phyloP scores from a whole-genome alignment of 768 basidiomycete species.

The Lactarius psammicola region DNA sequence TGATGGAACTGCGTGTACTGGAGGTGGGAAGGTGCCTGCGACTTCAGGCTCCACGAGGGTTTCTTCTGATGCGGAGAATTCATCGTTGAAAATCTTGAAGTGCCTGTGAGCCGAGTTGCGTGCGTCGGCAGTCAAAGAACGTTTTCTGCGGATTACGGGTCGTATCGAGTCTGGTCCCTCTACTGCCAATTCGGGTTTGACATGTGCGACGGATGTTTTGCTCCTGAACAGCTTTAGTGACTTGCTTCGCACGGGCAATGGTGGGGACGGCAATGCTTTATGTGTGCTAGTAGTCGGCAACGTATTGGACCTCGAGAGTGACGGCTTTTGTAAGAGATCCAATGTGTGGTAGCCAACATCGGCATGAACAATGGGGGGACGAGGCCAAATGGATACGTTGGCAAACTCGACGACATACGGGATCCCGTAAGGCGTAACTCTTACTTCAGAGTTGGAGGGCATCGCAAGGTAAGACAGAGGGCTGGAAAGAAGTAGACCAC shows the following conservation, averaged over 20 bases:
- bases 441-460: conserved; percentile 31
- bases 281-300: conserved; percentile 20
- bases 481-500: conserved; percentile 7
- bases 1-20: conserved; percentile 2
- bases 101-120: conserved; percentile 25
- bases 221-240: conserved; percentile 26
- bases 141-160: conserved; percentile 17
- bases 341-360: neutral
- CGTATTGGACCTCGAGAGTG: conserved; percentile 25
- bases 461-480: conserved; percentile 27
- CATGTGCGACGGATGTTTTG: neutral
- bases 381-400: conserved; percentile 36
- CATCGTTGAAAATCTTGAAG: conserved; percentile 25
- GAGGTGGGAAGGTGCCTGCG: neutral
- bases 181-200: neutral
- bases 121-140: conserved; percentile 20
- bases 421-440: conserved; percentile 37
- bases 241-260: conserved; percentile 23
- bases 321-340: conserved; percentile 3
- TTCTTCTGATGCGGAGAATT: conserved; percentile 24
- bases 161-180: conserved; percentile 7
- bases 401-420: conserved; percentile 40
- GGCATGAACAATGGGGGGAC: conserved; percentile 10
- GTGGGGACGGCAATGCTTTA: conserved; percentile 26
- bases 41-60: conserved; percentile 27